Evolutionary conservation across 164 flowering plant genomes (phyloP), one percentile per base, ranked within the genome.

Genomic region (Euptelea pleiosperma): DNA sequence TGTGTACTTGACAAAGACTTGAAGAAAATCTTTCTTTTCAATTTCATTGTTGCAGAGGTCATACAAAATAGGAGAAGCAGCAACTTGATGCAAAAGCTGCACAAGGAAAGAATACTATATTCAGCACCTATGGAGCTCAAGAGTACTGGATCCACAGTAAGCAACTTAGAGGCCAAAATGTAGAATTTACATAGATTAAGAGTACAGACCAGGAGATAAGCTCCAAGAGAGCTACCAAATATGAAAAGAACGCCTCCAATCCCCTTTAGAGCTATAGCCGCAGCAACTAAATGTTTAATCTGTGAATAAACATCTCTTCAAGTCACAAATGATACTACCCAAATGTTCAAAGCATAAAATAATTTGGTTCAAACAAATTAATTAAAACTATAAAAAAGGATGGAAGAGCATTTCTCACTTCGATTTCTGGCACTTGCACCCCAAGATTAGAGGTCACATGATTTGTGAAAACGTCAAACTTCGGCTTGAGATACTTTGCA

Each of bases 241-340:
- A 89, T 70, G 52, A 89, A 89, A 1, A 86, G 71, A 50, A 86
- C 21, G 57, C 87, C 85, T 36, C 96, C 96, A 39, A 82, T 28
- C 16, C 83, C 82, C 62, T 86, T 89, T 44, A 82, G 52, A 33
- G 68, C 66, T 11, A 83, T 66, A 2, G 64, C 37, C 6, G 74
- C 59, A 14, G 79, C 74, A 44, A 80, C 82, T 10, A 84, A 3
- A 22, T 71, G 74, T 52, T 67, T 74, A 52, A 73, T 75, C 96
- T 89, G 87, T 9, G 18, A 43, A 60, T 0, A 22, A 18, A 15
- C n/a, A 63, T 35, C 19, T 25, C 25, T 41, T 62, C 8, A 19
- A 36, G 48, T 68, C 26, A 67, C 46, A 25, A 44, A 60, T 51
- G 6, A 44, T 26, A n/a, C 26, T 14, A 55, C 16, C 3, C 11